phyloP scores from a whole-genome alignment of 768 basidiomycete species.

The Lactarius sp. region DNA sequence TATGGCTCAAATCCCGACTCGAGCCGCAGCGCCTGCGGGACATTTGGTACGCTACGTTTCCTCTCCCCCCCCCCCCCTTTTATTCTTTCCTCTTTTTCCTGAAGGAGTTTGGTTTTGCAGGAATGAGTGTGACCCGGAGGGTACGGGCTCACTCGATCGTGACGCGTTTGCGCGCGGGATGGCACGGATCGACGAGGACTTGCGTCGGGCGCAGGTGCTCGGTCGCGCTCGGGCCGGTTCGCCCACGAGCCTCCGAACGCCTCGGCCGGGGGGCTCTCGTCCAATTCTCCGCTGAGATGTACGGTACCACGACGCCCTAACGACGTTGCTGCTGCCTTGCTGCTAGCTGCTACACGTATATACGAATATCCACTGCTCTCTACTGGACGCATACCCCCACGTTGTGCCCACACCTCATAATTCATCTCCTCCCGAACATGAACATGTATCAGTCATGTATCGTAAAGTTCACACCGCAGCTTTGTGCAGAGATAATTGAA shows the following conservation, averaged over 20 bases:
- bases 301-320: neutral
- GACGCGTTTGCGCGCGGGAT: constrained; percentile 67
- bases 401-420: neutral
- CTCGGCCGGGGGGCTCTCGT: constrained; percentile 4
- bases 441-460: neutral
- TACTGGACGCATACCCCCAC: neutral
- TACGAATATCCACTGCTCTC: neutral
- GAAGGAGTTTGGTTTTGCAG: constrained; percentile 33
- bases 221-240: constrained; percentile 11
- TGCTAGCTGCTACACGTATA: constrained; percentile 6
- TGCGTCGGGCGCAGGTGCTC: constrained; percentile 45
- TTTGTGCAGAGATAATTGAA: too few relatives aligned
- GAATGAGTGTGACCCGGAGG: constrained; percentile 57
- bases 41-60: constrained; percentile 50
- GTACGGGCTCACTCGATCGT: constrained; percentile 49
- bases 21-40: constrained; percentile 44
- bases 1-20: constrained; percentile 58
- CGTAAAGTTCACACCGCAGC: too few relatives aligned
- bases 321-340: neutral
- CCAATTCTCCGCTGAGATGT: constrained; percentile 17
- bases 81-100: neutral
- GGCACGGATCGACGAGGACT: constrained; percentile 78
- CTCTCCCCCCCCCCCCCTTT: too few relatives aligned
- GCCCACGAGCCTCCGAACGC: neutral
- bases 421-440: neutral